These are phyloP conservation scores for Malus hybrid DNA, from an alignment of 331 rosid genomes.

Conservation along the genomic window DNA sequence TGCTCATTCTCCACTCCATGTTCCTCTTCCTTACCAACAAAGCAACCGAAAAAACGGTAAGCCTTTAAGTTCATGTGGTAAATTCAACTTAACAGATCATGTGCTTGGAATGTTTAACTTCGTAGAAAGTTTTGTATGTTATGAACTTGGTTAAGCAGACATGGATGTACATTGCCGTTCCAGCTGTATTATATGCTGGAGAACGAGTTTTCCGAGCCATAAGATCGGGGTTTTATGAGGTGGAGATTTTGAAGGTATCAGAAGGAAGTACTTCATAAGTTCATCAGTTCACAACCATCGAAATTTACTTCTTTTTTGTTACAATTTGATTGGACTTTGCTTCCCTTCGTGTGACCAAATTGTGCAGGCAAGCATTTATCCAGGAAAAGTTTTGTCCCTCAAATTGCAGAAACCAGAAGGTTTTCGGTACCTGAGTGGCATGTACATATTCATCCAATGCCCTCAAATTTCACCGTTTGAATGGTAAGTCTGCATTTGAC, in stretches of 20 bases:
- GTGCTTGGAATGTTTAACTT: not conserved
- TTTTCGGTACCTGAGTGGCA: conserved; percentile 73
- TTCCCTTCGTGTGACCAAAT: not conserved
- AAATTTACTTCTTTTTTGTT: too few relatives aligned
- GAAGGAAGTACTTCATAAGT: not conserved
- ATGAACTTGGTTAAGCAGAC: conserved; percentile 40
- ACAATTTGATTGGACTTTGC: not conserved
- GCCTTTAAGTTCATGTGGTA: not conserved
- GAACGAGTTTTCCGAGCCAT: conserved; percentile 71
- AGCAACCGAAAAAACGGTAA: conserved; percentile 63
- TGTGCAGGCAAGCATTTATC: conserved; percentile 55
- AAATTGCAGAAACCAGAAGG: conserved; percentile 76
- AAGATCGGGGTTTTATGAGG: conserved; percentile 70
- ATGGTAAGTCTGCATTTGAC: conserved; percentile 38
- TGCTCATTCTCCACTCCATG: conserved; percentile 79
- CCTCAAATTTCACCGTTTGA: conserved; percentile 77
- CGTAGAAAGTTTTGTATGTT: not conserved
- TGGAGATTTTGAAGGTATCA: conserved; percentile 59
- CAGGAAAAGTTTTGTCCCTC: conserved; percentile 74
- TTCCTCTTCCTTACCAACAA: conserved; percentile 75
- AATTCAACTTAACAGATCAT: not conserved
- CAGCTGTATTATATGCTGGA: conserved; percentile 58
- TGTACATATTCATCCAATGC: conserved; percentile 84
- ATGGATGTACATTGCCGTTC: conserved; percentile 81
- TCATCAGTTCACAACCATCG: not conserved